Base-by-base conservation (phyloP, 1,139 yeast species). In the Tardiomyces blankii region DNA sequence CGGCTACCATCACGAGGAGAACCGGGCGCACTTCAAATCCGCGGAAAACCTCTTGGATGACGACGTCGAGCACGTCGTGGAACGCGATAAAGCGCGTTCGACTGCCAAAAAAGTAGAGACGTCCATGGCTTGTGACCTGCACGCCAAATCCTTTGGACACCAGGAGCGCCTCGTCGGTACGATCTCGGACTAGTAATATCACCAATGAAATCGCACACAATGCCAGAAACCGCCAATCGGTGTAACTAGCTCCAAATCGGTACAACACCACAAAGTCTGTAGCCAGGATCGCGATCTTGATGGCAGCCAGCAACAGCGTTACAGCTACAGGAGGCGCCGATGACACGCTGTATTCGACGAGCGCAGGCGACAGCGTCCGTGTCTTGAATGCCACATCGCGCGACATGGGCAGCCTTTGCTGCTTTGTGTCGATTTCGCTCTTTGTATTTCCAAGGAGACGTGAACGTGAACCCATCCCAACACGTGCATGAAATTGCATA, bases 41-140 rank as follows among this genome's bases (percentile, higher is more conserved):
- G 48, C 68, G 71, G 55, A 77, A 77, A 1, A 77, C 80, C 54
- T 77, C 83, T 52, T 77, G 80, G 35, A 77, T 71, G n/a, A 77
- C 74, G 39, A 78, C 62, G 55, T 77, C 82, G 12, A 75, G 69
- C 47, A 77, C 68, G 44, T 72, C 70, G 18, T 64, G 64, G 28
- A 67, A 60, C 0, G 80, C 78, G 19, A 77, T 68, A 54, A 77
- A 77, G 40, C 48, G 47, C 13, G 52, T 53, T 2, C 44, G 46
- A 14, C 49, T 51, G 9, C 54, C 48, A 14, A 56, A 45, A 21
- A 48, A 43, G 19, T 55, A 52, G 32, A 54, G 47, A 6, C 44
- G 47, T 2, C 61, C 58, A 1, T 55, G 42, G 7, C 55, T 46
- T 8, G 55, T 49, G 2, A 63, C 49, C 45, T 64, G 66, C 3